A percentile compares a stretch with the other conserved stretches of the same genome.
Conservation (phyloP, 108 stramenopile species). For the Nitzschia putrida region DNA sequence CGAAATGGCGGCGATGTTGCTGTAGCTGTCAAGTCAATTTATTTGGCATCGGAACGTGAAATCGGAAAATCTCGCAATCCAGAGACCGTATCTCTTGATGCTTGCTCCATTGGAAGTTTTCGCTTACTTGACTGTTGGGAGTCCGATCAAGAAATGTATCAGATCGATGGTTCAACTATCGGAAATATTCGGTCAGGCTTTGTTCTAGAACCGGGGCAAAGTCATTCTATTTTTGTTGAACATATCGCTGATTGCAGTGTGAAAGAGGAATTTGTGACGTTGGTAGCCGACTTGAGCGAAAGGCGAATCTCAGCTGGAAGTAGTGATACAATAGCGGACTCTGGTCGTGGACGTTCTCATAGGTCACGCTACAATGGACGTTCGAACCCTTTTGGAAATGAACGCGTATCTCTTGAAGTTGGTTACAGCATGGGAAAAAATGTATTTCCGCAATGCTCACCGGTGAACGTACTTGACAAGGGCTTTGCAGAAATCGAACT, state of each 20-base stretch:
- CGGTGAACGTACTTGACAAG: neutral
- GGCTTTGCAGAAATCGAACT: constrained; percentile 5
- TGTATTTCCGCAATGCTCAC: constrained; percentile 4
- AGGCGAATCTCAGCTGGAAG: neutral
- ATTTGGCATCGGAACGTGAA: constrained; percentile 43
- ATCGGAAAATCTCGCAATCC: constrained; percentile 22
- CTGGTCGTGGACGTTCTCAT: neutral
- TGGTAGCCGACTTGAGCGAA: constrained; percentile 45
- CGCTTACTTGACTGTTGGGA: constrained; percentile 50
- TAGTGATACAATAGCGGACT: neutral
- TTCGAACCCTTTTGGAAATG: constrained; percentile 5
- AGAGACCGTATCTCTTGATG: constrained; percentile 6
- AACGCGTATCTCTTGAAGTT: constrained; percentile 42
- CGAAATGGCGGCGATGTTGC: constrained; percentile 63
- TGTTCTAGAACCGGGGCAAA: constrained; percentile 62
- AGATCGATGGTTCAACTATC: constrained; percentile 10
- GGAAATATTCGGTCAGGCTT: constrained; percentile 45
- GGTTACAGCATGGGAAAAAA: constrained; percentile 50
- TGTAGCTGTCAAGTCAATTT: constrained; percentile 44
- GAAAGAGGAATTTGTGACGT: constrained; percentile 54
- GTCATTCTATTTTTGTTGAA: constrained; percentile 58
- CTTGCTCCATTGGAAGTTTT: constrained; percentile 50
- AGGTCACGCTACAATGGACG: neutral
- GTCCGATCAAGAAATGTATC: constrained; percentile 14
- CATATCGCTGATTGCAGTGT: constrained; percentile 63